These are phyloP conservation scores for Urostyla sp. DNA, from an alignment of 73 alveolate genomes.

Conservation along the genomic window DNA sequence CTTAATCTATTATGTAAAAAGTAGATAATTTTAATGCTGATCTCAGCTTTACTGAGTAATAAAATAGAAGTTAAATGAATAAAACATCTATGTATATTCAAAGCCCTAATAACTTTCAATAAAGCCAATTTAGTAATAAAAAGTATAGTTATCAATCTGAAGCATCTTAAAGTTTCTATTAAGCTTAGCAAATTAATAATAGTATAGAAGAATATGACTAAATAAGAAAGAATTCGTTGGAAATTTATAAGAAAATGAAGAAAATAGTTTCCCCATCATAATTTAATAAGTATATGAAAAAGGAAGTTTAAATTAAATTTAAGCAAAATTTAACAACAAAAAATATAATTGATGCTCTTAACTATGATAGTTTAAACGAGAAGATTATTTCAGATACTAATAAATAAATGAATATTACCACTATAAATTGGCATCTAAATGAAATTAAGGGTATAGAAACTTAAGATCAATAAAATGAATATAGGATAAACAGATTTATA, in stretches of 20 bases:
- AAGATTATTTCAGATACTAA: not conserved
- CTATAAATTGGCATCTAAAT: slow-evolving; percentile 34
- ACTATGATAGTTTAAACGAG: not conserved
- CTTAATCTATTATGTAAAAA: too few species aligned
- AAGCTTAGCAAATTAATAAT: too few species aligned
- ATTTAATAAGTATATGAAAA: not conserved
- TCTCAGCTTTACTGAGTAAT: too few species aligned
- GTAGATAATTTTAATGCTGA: too few species aligned
- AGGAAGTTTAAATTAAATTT: not conserved
- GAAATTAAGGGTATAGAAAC: slow-evolving; percentile 9
- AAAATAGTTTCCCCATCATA: not conserved
- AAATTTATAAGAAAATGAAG: not conserved
- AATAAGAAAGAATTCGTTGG: not conserved
- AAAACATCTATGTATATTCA: too few species aligned
- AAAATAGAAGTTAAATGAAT: too few species aligned
- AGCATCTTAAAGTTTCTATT: too few species aligned
- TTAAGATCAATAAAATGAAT: not conserved
- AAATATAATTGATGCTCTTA: too few species aligned
- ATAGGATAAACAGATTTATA: slow-evolving; percentile 15
- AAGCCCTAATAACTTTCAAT: too few species aligned
- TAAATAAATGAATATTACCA: not conserved
- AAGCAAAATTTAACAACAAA: not conserved
- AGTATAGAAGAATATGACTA: not conserved
- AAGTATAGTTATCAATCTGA: too few species aligned
- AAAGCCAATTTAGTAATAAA: too few species aligned